Conservation (phyloP, 169 alveolate species). For the Cryptosporidium felis region DNA sequence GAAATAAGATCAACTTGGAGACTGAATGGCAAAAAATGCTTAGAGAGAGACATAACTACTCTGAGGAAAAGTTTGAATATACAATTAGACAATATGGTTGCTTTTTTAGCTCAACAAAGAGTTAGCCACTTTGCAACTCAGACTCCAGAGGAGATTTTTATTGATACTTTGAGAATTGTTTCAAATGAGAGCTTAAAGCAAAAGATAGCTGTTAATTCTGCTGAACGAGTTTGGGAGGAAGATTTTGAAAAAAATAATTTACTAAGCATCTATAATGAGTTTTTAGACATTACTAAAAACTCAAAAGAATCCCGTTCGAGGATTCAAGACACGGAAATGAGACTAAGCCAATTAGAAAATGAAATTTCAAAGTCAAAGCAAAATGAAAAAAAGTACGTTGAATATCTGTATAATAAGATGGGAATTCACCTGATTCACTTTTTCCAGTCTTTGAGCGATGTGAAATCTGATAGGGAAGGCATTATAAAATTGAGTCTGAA, state of each 20-base stretch:
- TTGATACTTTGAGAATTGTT: slow-evolving; percentile 31
- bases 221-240: background rate
- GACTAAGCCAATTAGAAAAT: slow-evolving; percentile 22
- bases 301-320: slow-evolving; percentile 15
- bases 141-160: slow-evolving; percentile 30
- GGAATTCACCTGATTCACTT: slow-evolving; percentile 25
- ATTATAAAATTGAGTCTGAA: background rate
- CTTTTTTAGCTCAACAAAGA: slow-evolving; percentile 68
- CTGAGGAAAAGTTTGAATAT: slow-evolving; percentile 41
- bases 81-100: slow-evolving; percentile 59
- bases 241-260: slow-evolving; percentile 22
- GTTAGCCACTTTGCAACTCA: slow-evolving; percentile 66
- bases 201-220: background rate
- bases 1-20: slow-evolving; percentile 57
- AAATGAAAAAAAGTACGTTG: slow-evolving; percentile 52
- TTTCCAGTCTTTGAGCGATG: slow-evolving; percentile 22
- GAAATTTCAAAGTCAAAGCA: slow-evolving; percentile 43
- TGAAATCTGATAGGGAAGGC: background rate
- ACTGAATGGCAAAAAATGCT: slow-evolving; percentile 50
- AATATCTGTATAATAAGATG: slow-evolving; percentile 31
- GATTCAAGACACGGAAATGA: slow-evolving; percentile 3
- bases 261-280: slow-evolving; percentile 1
- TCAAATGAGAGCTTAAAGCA: background rate
- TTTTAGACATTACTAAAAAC: slow-evolving; percentile 28
- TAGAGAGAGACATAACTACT: slow-evolving; percentile 33